Percentiles rank a stretch among this genome's conserved stretches.
These are phyloP conservation scores for Eucalyptus fibrosa DNA, from an alignment of 345 rosid genomes.

Conservation along the genomic window DNA sequence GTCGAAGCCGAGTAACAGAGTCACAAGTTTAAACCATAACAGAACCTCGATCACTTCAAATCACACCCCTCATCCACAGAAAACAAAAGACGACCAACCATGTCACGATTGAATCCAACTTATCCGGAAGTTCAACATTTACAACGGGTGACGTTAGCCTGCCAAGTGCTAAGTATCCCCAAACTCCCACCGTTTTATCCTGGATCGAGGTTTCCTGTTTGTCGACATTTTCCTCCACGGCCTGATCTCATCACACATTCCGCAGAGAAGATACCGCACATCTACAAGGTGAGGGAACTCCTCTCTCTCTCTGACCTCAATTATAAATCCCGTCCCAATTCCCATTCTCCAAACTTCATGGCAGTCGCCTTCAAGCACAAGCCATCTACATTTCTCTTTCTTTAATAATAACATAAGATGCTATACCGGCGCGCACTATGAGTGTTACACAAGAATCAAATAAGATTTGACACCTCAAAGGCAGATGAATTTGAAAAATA, in stretches of 20 bases:
- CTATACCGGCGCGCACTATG: background rate
- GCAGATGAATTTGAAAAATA: background rate
- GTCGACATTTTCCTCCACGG: background rate
- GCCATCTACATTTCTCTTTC: background rate
- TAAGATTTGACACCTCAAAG: background rate
- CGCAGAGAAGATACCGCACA: background rate
- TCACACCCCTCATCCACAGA: no score
- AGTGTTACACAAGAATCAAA: background rate
- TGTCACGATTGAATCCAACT: background rate
- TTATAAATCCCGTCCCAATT: background rate
- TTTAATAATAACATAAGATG: background rate
- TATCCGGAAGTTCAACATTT: background rate
- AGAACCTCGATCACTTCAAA: background rate
- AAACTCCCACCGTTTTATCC: background rate
- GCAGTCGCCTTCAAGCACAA: background rate
- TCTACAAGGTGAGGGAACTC: background rate
- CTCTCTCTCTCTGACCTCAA: background rate
- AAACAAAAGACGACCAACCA: background rate
- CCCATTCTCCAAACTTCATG: background rate
- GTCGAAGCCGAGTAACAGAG: background rate
- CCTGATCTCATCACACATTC: background rate
- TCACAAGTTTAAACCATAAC: background rate
- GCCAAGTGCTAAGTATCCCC: background rate
- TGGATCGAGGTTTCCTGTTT: background rate
- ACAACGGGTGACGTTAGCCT: background rate